Evolutionary conservation across 2,329 filamentous ascomycete species (phyloP).

Genomic region (Diplodia corticola): DNA sequence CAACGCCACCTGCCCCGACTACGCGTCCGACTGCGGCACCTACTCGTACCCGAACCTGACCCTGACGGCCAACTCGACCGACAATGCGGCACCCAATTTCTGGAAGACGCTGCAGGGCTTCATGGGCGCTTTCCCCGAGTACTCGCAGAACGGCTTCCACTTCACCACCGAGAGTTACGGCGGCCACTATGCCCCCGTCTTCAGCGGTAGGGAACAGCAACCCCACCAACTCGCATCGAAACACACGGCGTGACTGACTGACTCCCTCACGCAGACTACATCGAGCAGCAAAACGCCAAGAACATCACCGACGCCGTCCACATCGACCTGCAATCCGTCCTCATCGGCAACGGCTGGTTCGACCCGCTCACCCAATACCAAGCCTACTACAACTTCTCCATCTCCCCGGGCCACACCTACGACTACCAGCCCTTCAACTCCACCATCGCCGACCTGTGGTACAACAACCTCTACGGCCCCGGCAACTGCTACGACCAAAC

Average conservation of each 20-base stretch:
- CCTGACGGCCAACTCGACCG: conserved; percentile 55
- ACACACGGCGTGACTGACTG: no score
- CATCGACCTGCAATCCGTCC: conserved; percentile 52
- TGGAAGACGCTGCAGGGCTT: conserved; percentile 64
- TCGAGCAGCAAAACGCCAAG: conserved; percentile 49
- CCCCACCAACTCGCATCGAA: no score
- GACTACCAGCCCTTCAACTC: conserved; percentile 55
- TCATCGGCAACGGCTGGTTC: conserved; percentile 62
- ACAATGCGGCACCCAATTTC: conserved; percentile 57
- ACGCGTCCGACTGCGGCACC: conserved; percentile 56
- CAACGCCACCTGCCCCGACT: conserved; percentile 52
- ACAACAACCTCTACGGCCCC: conserved; percentile 60
- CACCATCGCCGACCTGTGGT: conserved; percentile 52
- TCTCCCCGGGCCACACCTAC: conserved; percentile 59
- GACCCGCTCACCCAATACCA: conserved; percentile 58
- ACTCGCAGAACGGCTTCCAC: conserved; percentile 51
- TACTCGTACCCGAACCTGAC: conserved; percentile 55
- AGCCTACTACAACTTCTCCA: conserved; percentile 60
- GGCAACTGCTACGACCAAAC: conserved; percentile 63
- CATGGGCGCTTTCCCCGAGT: conserved; percentile 59
- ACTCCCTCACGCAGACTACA: conserved; percentile 38
- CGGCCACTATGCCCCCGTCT: conserved; percentile 60
- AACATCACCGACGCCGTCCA: conserved; percentile 47
- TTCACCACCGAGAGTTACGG: conserved; percentile 60
- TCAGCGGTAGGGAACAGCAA: no score